Evolutionary conservation across 495 filamentous ascomycete species (phyloP).

Genomic region (Margaritispora aquatica): DNA sequence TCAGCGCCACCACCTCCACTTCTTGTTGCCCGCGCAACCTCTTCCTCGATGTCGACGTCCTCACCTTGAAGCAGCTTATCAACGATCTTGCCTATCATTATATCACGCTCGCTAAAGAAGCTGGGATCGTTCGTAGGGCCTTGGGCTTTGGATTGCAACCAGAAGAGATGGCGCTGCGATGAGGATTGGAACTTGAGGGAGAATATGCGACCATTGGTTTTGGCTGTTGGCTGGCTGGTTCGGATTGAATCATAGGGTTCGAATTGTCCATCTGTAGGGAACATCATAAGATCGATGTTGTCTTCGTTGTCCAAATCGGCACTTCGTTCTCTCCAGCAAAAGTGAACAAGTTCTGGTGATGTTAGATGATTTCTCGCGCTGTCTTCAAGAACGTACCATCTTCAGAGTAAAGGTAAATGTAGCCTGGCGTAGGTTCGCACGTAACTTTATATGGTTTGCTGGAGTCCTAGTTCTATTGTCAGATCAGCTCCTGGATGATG

Average conservation of each 20-base stretch:
- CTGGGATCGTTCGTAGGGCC: slow-evolving; percentile 61
- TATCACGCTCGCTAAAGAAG: slow-evolving; percentile 76
- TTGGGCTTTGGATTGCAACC: slow-evolving; percentile 87
- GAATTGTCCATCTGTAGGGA: slow-evolving; percentile 84
- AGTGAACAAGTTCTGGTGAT: slow-evolving; percentile 73
- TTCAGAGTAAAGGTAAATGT: slow-evolving; percentile 90
- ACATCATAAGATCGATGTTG: slow-evolving; percentile 80
- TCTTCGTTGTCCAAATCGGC: slow-evolving; percentile 54
- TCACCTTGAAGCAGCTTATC: slow-evolving; percentile 79
- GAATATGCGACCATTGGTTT: slow-evolving; percentile 86
- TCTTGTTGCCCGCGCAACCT: slow-evolving; percentile 59
- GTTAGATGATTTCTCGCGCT: slow-evolving; percentile 10
- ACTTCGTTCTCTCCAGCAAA: slow-evolving; percentile 79
- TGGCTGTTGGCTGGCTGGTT: slow-evolving; percentile 43
- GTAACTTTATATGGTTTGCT: slow-evolving; percentile 59
- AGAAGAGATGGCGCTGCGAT: slow-evolving; percentile 87
- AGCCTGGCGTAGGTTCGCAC: slow-evolving; percentile 66
- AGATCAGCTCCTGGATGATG: background rate
- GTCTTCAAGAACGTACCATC: slow-evolving; percentile 53
- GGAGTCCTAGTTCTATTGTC: slow-evolving; percentile 47
- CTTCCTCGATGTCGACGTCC: slow-evolving; percentile 76
- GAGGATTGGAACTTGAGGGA: slow-evolving; percentile 93
- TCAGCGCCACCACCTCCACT: slow-evolving; percentile 48
- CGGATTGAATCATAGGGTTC: slow-evolving; percentile 59
- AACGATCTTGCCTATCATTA: slow-evolving; percentile 78